Conservation (phyloP, 768 basidiomycete genomes). For the Sutorius australiensis region DNA sequence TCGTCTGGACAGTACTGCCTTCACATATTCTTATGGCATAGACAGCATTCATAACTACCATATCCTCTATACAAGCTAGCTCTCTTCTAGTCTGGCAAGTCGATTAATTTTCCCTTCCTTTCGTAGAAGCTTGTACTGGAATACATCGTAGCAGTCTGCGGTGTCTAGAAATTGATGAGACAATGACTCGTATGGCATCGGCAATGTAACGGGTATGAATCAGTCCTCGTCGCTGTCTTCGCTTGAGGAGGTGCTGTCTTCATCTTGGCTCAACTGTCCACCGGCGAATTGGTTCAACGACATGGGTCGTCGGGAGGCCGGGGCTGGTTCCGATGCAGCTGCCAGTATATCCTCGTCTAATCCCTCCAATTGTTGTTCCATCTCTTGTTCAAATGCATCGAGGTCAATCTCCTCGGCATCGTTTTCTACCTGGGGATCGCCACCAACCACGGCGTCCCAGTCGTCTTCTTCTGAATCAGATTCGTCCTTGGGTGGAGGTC, state of each 20-base stretch:
- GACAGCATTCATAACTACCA: conserved; percentile 13
- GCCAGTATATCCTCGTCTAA: conserved; percentile 51
- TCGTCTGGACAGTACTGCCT: conserved; percentile 10
- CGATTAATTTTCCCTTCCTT: conserved; percentile 1
- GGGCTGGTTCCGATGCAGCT: conserved; percentile 36
- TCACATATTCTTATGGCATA: conserved; percentile 30
- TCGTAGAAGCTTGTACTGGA: background rate
- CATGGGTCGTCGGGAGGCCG: conserved; percentile 37
- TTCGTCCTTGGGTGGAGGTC: conserved; percentile 28
- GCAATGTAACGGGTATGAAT: conserved; percentile 1
- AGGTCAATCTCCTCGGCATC: conserved; percentile 35
- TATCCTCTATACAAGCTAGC: conserved; percentile 25
- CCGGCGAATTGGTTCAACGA: conserved; percentile 50
- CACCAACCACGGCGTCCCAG: conserved; percentile 46
- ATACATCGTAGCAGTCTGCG: conserved; percentile 3
- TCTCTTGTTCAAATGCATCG: conserved; percentile 34
- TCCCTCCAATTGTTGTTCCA: conserved; percentile 36
- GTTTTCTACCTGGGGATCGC: conserved; percentile 23
- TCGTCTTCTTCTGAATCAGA: conserved; percentile 48
- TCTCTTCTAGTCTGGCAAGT: conserved; percentile 30
- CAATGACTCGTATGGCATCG: conserved; percentile 1
- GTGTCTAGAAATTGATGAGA: conserved; percentile 6
- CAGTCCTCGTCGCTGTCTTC: conserved; percentile 54
- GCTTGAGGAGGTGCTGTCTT: conserved; percentile 52
- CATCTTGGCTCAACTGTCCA: conserved; percentile 37